Evolutionary conservation across 306 rosid genomes (phyloP), one percentile per base, ranked within the genome.

Genomic region (Vigna nakashimae): DNA sequence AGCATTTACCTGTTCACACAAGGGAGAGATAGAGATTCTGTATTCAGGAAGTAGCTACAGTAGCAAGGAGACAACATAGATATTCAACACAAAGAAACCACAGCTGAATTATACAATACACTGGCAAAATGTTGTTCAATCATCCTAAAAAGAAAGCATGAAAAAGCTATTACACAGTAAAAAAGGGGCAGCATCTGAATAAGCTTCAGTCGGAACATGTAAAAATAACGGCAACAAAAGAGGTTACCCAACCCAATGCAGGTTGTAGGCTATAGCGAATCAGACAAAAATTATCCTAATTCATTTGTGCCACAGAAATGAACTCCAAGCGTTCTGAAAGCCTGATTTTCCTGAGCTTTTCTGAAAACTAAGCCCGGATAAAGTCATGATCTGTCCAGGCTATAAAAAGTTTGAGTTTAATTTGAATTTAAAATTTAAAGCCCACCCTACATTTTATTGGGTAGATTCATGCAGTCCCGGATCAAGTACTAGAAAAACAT

Each of bases 1-100:
- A 49, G 93, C 86, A 81, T 73, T 92, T 77, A 95, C 98, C 99
- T 95, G 86, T 56, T 26, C 66, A 82, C 66, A 82, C 57, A 32
- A 82, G 74, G 71, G 84, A 72, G 42, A 43, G 65, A 74, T 50
- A 68, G 52, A 30, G 75, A 73, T 67, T 22, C 38, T 49, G 58
- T 43, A 50, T 58, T 59, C 78, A 81, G 62, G 55, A 7, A 12
- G 43, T 67, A 32, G 72, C 81, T 63, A 63, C 26, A 52, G 24
- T 45, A 28, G 69, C 66, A 66, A 20, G 71, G 9, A 46, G 62
- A 67, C 20, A 55, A 26, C 30, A 42, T 3, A 45, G 28, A 24
- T 16, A 18, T 48, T 80, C 38, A 15, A 74, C 4, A 51, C 6
- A 26, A 51, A 50, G 46, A 6, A 24, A 68, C 13, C 45, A 18